These are phyloP conservation scores for Rhinocladiella similis DNA, from an alignment of 2,329 filamentous ascomycete genomes.

Conservation along the genomic window DNA sequence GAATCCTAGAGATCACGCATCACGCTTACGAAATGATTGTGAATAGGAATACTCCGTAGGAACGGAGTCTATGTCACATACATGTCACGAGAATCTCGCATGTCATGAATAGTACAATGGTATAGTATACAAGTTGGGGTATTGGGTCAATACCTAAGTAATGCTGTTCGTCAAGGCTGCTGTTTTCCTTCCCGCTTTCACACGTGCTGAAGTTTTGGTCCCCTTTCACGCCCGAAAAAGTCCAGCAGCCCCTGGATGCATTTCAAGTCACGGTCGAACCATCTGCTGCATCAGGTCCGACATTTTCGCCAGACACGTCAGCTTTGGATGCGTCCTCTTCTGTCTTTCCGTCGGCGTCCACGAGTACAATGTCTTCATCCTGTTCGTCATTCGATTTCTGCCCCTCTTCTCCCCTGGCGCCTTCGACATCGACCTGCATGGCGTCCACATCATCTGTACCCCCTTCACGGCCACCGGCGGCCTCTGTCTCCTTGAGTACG, in stretches of 20 bases:
- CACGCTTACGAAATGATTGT: too few species aligned
- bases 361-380: slow-evolving; percentile 42
- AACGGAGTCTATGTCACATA: too few species aligned
- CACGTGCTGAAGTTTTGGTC: too few species aligned
- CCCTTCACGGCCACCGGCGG: background rate
- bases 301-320: slow-evolving; percentile 4
- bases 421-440: slow-evolving; percentile 18
- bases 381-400: slow-evolving; percentile 21
- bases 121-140: too few species aligned
- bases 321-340: slow-evolving; percentile 16
- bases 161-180: background rate
- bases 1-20: too few species aligned
- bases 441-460: slow-evolving; percentile 18
- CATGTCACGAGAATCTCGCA: too few species aligned
- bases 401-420: slow-evolving; percentile 16
- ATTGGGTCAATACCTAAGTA: too few species aligned
- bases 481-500: slow-evolving; percentile 17
- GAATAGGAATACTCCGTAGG: too few species aligned
- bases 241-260: background rate
- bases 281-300: slow-evolving; percentile 11
- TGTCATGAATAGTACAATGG: too few species aligned
- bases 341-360: slow-evolving; percentile 32
- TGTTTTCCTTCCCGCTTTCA: too few species aligned
- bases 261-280: slow-evolving; percentile 5
- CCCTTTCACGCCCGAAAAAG: background rate